These are phyloP conservation scores for Sporothrix brasiliensis DNA, from an alignment of 2,329 filamentous ascomycete genomes.

Conservation along the genomic window DNA sequence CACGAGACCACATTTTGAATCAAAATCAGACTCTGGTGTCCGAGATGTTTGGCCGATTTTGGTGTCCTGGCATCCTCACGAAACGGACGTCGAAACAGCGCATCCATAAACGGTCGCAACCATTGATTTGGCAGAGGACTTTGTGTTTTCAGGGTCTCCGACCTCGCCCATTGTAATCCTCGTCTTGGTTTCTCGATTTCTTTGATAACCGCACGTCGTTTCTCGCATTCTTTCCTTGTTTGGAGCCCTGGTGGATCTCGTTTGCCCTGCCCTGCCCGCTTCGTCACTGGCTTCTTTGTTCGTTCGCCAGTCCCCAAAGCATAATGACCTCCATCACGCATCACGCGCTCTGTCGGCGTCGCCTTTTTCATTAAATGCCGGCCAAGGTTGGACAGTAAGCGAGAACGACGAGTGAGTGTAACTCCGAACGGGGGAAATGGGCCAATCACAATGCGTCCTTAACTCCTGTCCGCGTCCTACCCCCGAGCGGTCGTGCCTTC, in stretches of 20 bases:
- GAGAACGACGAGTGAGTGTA: neutral
- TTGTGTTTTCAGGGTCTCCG: neutral
- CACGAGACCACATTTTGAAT: slow-evolving; percentile 2
- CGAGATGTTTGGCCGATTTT: too few species aligned
- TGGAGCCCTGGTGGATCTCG: neutral
- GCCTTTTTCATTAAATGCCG: neutral
- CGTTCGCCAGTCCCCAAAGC: neutral
- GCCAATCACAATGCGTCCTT: neutral
- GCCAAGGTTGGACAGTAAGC: slow-evolving; percentile 10
- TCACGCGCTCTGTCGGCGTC: slow-evolving; percentile 21
- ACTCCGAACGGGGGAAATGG: too few species aligned
- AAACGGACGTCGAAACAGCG: neutral
- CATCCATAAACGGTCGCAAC: neutral
- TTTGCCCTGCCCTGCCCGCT: neutral
- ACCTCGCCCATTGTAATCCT: too few species aligned
- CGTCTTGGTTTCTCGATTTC: neutral
- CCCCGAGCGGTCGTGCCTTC: neutral
- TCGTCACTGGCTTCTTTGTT: slow-evolving; percentile 4
- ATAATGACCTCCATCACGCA: neutral
- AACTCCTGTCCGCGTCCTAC: neutral
- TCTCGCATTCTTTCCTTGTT: slow-evolving; percentile 18
- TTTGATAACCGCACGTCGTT: neutral
- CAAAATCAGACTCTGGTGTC: too few species aligned
- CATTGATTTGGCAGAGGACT: neutral
- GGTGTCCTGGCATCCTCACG: too few species aligned